These are phyloP conservation scores for Calonectria pteridis DNA, from an alignment of 2,329 filamentous ascomycete species.

Conservation along the genomic window DNA sequence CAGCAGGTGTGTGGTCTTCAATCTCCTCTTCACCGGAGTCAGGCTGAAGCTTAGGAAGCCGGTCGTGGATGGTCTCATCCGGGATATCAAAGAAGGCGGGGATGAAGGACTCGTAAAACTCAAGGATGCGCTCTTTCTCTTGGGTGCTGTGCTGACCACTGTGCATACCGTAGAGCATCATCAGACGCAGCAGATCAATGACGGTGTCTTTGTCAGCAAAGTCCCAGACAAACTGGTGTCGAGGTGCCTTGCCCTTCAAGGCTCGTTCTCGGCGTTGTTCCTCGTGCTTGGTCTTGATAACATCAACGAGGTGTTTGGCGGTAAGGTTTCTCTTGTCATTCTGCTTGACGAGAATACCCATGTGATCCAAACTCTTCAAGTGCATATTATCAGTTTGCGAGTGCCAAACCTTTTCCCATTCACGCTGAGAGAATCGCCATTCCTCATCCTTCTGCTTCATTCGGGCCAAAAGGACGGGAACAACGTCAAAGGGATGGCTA, in stretches of 20 bases:
- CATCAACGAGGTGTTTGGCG: constrained; percentile 88
- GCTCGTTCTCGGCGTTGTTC: constrained; percentile 83
- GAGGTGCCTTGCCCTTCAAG: constrained; percentile 70
- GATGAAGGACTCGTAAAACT: constrained; percentile 83
- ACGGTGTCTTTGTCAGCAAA: constrained; percentile 80
- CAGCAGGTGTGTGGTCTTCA: constrained; percentile 79
- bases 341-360: constrained; percentile 90
- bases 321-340: constrained; percentile 93
- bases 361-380: constrained; percentile 95
- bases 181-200: constrained; percentile 70
- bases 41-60: constrained; percentile 76
- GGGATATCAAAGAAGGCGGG: constrained; percentile 82
- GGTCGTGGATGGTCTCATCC: constrained; percentile 75
- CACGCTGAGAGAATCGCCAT: constrained; percentile 95
- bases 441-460: constrained; percentile 98
- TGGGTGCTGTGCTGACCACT: constrained; percentile 78
- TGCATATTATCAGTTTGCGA: constrained; percentile 95
- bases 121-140: constrained; percentile 79
- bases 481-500: constrained; percentile 83
- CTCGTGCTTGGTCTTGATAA: constrained; percentile 93
- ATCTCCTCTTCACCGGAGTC: constrained; percentile 81
- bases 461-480: constrained; percentile 88
- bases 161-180: constrained; percentile 74
- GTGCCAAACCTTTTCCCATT: constrained; percentile 99
- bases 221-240: constrained; percentile 80